A percentile compares a stretch with the other conserved stretches of the same genome.
Evolutionary conservation across 169 alveolate genomes (phyloP).

Genomic region (Plasmodium berghei): DNA sequence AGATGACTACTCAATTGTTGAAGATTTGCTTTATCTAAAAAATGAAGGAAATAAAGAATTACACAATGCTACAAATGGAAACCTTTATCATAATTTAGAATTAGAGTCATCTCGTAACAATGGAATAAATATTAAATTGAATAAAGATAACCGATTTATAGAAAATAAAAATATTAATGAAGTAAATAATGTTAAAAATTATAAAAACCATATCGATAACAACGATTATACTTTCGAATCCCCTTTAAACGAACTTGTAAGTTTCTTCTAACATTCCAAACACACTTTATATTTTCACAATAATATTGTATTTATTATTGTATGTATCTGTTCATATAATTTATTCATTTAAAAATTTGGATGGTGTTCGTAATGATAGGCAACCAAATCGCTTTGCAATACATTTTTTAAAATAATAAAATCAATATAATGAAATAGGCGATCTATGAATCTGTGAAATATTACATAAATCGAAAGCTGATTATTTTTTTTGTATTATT

Average conservation of each 20-base stretch:
- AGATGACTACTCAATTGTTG: conserved; percentile 48
- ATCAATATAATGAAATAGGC: no score
- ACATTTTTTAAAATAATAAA: no score
- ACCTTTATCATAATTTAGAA: conserved; percentile 30
- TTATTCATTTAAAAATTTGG: background rate
- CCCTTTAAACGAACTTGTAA: conserved; percentile 71
- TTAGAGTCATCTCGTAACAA: conserved; percentile 58
- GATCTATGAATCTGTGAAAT: no score
- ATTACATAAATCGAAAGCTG: no score
- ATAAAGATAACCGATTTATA: background rate
- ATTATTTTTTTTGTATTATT: no score
- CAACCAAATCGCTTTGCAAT: no score
- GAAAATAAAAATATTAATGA: conserved; percentile 26
- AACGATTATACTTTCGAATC: conserved; percentile 44
- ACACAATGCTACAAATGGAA: conserved; percentile 16
- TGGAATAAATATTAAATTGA: conserved; percentile 41
- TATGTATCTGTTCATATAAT: background rate
- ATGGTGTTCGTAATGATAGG: no score
- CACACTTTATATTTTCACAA: background rate
- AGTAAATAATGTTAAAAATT: conserved; percentile 16
- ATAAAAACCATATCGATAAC: background rate
- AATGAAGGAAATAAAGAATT: conserved; percentile 34
- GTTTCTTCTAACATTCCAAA: background rate
- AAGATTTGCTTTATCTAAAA: conserved; percentile 45
- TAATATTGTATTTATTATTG: background rate